These are phyloP conservation scores for Atkinsonella texensis DNA, from an alignment of 2,329 filamentous ascomycete species.

Conservation along the genomic window DNA sequence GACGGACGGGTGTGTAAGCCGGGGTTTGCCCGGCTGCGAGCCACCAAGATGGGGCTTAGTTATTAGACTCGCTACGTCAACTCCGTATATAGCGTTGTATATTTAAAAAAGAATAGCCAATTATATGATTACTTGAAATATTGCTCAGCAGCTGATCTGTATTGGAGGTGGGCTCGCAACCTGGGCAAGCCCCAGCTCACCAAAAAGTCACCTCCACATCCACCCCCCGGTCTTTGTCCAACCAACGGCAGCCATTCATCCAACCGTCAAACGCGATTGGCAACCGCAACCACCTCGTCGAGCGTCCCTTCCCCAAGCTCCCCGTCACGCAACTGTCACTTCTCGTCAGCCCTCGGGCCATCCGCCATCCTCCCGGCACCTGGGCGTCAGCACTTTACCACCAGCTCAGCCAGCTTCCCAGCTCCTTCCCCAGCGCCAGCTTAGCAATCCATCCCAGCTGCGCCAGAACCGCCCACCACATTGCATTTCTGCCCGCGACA, in stretches of 20 bases:
- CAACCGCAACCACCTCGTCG: conserved; percentile 1
- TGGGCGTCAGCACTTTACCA: not conserved
- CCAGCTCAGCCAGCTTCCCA: not conserved
- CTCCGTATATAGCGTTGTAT: too few species aligned
- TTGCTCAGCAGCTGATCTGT: too few species aligned
- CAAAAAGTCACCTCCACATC: conserved; percentile 1
- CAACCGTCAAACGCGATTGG: conserved; percentile 1
- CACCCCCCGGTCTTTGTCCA: not conserved
- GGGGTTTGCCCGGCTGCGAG: too few species aligned
- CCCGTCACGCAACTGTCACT: not conserved
- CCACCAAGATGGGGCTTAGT: too few species aligned
- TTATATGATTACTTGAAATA: too few species aligned
- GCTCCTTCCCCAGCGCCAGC: not conserved
- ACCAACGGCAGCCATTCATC: not conserved
- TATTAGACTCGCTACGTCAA: too few species aligned
- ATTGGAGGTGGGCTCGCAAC: too few species aligned
- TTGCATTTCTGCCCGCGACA: not conserved
- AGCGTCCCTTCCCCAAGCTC: not conserved
- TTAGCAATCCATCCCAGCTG: not conserved
- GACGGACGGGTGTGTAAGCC: too few species aligned
- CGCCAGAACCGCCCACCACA: not conserved
- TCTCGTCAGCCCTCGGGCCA: not conserved
- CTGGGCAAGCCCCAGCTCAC: not conserved
- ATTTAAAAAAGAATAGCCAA: too few species aligned
- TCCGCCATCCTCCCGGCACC: too few species aligned